A percentile compares a stretch with the other conserved stretches of the same genome.
Conservation (phyloP, 495 filamentous ascomycete species). For the Aspergillus hancockii region DNA sequence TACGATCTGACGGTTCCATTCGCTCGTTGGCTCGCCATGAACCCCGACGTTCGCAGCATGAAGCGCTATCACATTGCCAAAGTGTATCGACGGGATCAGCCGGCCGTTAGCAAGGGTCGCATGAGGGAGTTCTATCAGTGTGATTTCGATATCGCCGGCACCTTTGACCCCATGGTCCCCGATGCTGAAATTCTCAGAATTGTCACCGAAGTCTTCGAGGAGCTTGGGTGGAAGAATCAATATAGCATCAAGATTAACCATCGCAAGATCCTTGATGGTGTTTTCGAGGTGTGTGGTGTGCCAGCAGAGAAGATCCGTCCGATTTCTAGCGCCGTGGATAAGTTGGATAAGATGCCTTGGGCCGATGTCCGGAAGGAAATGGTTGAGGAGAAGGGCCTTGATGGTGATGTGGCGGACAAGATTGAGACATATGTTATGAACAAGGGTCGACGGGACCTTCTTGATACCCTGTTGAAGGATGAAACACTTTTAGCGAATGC, state of each 20-base stretch:
- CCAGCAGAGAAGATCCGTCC: conserved; percentile 80
- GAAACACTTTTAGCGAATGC: conserved; percentile 64
- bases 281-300: conserved; percentile 90
- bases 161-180: conserved; percentile 90
- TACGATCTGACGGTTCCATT: conserved; percentile 94
- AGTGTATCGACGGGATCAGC: conserved; percentile 81
- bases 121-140: conserved; percentile 99
- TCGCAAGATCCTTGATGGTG: conserved; percentile 88
- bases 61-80: conserved; percentile 91
- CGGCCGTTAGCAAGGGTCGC: conserved; percentile 81
- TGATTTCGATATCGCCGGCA: conserved; percentile 93
- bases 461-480: conserved; percentile 64
- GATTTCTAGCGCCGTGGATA: conserved; percentile 91
- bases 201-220: conserved; percentile 81
- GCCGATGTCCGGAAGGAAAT: conserved; percentile 88
- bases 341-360: conserved; percentile 92
- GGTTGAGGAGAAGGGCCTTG: conserved; percentile 87
- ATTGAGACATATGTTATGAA: conserved; percentile 79
- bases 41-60: conserved; percentile 68
- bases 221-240: conserved; percentile 67
- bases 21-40: conserved; percentile 86
- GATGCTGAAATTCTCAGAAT: conserved; percentile 92
- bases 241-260: conserved; percentile 95
- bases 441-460: conserved; percentile 68
- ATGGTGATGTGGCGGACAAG: conserved; percentile 70